Evolutionary conservation across 1,284 basidiomycete species (phyloP).

Genomic region (Ustilago cynodontis): DNA sequence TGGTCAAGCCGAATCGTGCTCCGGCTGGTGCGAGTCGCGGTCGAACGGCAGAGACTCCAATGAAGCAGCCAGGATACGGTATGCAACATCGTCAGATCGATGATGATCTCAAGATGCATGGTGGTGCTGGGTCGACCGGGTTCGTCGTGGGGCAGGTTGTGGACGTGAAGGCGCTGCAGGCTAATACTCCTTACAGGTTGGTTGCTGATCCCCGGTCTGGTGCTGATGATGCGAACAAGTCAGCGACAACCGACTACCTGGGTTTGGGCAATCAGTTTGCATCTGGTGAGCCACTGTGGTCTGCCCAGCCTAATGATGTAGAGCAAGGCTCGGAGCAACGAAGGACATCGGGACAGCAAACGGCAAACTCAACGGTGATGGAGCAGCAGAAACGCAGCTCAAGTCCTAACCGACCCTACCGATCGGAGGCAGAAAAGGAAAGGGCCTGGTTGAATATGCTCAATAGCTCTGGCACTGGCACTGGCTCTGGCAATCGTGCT

Average conservation of each 20-base stretch:
- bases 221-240: slow-evolving; percentile 24
- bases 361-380: not conserved
- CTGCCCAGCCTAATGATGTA: slow-evolving; percentile 2
- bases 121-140: slow-evolving; percentile 24
- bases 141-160: slow-evolving; percentile 62
- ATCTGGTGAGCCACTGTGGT: slow-evolving; percentile 31
- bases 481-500: slow-evolving; percentile 6
- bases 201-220: slow-evolving; percentile 24
- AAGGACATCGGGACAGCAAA: slow-evolving; percentile 3
- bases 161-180: slow-evolving; percentile 54
- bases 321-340: slow-evolving; percentile 4
- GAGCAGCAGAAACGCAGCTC: slow-evolving; percentile 32
- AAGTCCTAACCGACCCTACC: slow-evolving; percentile 32
- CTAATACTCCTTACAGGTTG: slow-evolving; percentile 40
- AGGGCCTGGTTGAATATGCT: slow-evolving; percentile 44
- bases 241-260: slow-evolving; percentile 36
- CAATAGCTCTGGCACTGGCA: slow-evolving; percentile 28
- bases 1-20: slow-evolving; percentile 63
- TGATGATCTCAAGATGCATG: slow-evolving; percentile 74
- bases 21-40: slow-evolving; percentile 56
- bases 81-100: slow-evolving; percentile 92
- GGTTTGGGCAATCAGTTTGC: slow-evolving; percentile 31
- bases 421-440: slow-evolving; percentile 49
- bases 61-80: slow-evolving; percentile 89
- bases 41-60: slow-evolving; percentile 84